phyloP scores from a whole-genome alignment of 225 moss, liverwort and hornwort genomes.

The Climacium dendroides region DNA sequence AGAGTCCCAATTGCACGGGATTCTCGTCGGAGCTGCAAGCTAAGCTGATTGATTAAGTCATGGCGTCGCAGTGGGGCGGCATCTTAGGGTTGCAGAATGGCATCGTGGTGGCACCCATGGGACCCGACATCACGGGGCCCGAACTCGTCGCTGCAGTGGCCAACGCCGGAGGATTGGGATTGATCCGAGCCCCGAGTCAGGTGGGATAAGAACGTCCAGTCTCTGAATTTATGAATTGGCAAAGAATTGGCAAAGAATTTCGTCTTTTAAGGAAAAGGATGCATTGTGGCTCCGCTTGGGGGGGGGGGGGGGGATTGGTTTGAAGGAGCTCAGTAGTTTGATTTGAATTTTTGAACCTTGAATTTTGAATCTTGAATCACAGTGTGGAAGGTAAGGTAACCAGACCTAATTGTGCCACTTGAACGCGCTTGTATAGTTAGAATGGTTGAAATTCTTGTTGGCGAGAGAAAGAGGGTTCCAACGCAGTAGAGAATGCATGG shows the following conservation, averaged over 20 bases:
- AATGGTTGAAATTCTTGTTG: neutral
- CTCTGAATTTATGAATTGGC: neutral
- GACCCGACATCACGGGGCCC: conserved; percentile 62
- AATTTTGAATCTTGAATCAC: neutral
- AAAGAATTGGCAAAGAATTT: neutral
- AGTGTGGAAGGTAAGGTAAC: neutral
- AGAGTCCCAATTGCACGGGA: neutral
- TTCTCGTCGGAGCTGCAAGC: neutral
- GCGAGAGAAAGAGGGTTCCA: neutral
- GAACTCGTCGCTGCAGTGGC: conserved; percentile 73
- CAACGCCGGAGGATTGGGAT: conserved; percentile 66
- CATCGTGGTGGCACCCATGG: conserved; percentile 62
- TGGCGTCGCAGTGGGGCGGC: conserved; percentile 22
- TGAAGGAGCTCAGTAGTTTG: neutral
- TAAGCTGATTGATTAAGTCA: neutral
- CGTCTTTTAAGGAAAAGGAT: neutral
- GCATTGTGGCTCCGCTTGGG: neutral
- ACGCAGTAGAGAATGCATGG: neutral
- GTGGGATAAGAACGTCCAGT: neutral
- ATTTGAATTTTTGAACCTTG: neutral
- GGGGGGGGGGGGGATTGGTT: neutral
- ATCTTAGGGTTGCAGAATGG: conserved; percentile 46
- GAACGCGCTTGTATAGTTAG: neutral
- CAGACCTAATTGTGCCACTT: neutral
- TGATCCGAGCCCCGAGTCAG: conserved; percentile 52